These are phyloP conservation scores for Pseudogymnoascus sp. DNA, from an alignment of 2,329 filamentous ascomycete species.

Conservation along the genomic window DNA sequence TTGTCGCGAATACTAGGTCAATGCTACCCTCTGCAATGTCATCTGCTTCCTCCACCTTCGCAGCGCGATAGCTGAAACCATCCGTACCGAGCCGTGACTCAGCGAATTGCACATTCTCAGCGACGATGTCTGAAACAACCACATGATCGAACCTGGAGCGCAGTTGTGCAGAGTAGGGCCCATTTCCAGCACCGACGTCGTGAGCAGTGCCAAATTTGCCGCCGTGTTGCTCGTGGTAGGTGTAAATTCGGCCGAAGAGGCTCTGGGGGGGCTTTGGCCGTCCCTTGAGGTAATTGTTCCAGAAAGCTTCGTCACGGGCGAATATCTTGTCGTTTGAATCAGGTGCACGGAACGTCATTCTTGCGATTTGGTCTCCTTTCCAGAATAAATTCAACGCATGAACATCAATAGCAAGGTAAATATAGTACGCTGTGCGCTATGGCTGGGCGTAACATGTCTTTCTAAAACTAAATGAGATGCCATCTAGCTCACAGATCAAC, in stretches of 20 bases:
- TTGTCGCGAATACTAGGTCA: slow-evolving; percentile 17
- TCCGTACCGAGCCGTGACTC: slow-evolving; percentile 14
- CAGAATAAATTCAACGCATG: no score
- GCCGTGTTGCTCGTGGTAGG: slow-evolving; percentile 20
- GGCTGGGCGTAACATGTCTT: no score
- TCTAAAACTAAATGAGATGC: no score
- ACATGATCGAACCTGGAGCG: slow-evolving; percentile 19
- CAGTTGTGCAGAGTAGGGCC: slow-evolving; percentile 16
- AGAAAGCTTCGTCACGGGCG: slow-evolving; percentile 20
- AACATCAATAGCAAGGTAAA: no score
- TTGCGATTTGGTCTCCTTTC: no score
- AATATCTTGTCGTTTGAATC: slow-evolving; percentile 4
- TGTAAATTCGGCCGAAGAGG: slow-evolving; percentile 22
- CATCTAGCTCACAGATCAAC: no score
- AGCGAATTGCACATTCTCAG: slow-evolving; percentile 18
- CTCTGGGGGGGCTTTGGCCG: slow-evolving; percentile 17
- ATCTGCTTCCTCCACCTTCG: slow-evolving; percentile 17
- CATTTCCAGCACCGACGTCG: slow-evolving; percentile 23
- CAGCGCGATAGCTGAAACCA: slow-evolving; percentile 14
- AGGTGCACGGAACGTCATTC: not conserved
- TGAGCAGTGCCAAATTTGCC: slow-evolving; percentile 15
- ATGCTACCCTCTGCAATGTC: slow-evolving; percentile 15
- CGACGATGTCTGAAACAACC: slow-evolving; percentile 22
- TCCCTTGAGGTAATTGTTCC: slow-evolving; percentile 23
- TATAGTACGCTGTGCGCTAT: no score